Evolutionary conservation across 1,284 basidiomycete genomes (phyloP).

Genomic region (Mrakiaceae sp.): DNA sequence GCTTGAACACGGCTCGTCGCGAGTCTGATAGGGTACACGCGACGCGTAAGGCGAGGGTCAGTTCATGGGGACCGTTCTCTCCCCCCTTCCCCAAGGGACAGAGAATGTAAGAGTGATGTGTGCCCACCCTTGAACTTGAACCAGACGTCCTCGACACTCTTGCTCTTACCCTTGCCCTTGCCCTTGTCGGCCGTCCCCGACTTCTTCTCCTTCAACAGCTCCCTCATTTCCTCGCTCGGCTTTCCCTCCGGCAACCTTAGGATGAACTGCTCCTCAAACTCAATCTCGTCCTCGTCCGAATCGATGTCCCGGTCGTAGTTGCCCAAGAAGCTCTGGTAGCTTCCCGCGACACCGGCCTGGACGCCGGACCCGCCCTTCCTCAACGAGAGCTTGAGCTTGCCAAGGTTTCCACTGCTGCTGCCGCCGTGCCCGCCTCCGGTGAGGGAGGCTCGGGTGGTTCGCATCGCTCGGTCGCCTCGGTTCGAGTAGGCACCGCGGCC

Average conservation of each 20-base stretch:
- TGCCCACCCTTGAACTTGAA: constrained; percentile 89
- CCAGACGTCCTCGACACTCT: constrained; percentile 63
- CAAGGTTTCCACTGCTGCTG: neutral
- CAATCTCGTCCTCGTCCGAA: constrained; percentile 79
- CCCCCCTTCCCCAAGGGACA: neutral
- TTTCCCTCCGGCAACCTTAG: constrained; percentile 78
- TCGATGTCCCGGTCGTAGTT: constrained; percentile 89
- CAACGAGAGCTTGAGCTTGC: constrained; percentile 11
- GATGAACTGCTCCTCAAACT: constrained; percentile 97
- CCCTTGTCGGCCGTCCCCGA: constrained; percentile 36
- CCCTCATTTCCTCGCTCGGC: constrained; percentile 53
- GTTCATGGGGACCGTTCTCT: neutral
- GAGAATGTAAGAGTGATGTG: neutral
- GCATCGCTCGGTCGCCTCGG: neutral
- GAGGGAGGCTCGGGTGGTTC: neutral
- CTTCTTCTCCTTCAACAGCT: constrained; percentile 69
- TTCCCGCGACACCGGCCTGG: neutral
- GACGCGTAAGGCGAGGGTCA: neutral
- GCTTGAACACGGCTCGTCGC: constrained; percentile 78
- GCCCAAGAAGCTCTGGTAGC: constrained; percentile 35
- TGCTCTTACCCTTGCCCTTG: constrained; percentile 12
- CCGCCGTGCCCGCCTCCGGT: neutral
- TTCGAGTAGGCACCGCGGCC: neutral
- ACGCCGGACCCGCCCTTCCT: neutral
- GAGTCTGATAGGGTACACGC: constrained; percentile 51